Conservation (phyloP, 495 filamentous ascomycete species). For the Penicillium lagena region DNA sequence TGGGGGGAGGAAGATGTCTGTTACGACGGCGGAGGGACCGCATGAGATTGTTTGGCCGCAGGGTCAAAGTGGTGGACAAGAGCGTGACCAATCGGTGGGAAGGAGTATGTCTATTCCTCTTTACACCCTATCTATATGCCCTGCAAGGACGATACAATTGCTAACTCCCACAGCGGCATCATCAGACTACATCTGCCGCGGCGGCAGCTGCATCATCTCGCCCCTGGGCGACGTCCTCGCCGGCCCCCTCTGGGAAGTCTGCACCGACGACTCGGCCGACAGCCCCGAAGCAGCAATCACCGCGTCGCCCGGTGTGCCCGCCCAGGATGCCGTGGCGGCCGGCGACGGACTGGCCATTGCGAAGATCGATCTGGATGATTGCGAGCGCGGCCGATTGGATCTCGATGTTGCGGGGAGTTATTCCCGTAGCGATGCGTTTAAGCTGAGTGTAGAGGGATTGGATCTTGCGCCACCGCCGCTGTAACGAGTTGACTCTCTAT, state of each 20-base stretch:
- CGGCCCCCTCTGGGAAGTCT: conserved; percentile 77
- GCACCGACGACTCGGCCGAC: conserved; percentile 42
- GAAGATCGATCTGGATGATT: conserved; percentile 58
- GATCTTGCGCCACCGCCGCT: conserved; percentile 61
- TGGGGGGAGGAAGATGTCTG: conserved; percentile 2
- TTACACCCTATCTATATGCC: no score
- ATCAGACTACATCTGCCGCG: conserved; percentile 49
- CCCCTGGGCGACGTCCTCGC: conserved; percentile 72
- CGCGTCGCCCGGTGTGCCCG: neutral
- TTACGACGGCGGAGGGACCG: conserved; percentile 41
- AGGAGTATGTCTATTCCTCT: no score
- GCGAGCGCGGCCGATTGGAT: conserved; percentile 54
- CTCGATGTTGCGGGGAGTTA: conserved; percentile 73
- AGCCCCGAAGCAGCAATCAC: conserved; percentile 4
- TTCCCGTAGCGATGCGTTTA: conserved; percentile 77
- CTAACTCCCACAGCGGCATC: neutral
- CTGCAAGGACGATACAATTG: no score
- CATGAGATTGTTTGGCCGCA: conserved; percentile 49
- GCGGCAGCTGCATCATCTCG: conserved; percentile 76
- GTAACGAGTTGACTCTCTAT: neutral
- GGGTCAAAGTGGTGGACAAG: neutral
- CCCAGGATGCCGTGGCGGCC: neutral
- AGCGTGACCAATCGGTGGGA: no score
- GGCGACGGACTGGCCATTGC: conserved; percentile 36
- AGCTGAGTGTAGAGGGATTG: conserved; percentile 66